Evolutionary conservation across 768 basidiomycete species (phyloP).

Genomic region (Ramaria sp.): DNA sequence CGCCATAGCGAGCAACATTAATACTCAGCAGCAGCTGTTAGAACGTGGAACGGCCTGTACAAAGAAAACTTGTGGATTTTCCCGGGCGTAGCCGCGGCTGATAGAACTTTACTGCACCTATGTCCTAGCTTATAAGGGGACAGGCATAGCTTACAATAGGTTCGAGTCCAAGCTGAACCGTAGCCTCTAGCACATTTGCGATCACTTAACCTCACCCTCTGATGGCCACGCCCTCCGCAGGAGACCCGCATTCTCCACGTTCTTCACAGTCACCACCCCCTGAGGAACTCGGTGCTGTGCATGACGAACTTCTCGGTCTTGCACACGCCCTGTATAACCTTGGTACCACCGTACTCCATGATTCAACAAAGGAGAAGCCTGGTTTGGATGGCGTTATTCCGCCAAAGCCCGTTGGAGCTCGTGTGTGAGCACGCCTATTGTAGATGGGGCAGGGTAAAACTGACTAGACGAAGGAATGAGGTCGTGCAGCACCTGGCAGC

Average conservation of each 20-base stretch:
- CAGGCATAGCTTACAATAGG: too few relatives aligned
- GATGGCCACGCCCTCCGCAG: not conserved
- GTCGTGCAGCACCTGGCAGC: conserved; percentile 56
- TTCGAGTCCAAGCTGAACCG: too few relatives aligned
- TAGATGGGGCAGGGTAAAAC: not conserved
- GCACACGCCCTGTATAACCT: conserved; percentile 72
- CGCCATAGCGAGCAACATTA: too few relatives aligned
- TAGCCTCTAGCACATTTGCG: too few relatives aligned
- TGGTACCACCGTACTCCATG: conserved; percentile 74
- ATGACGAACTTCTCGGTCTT: conserved; percentile 54
- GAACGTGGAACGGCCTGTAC: too few relatives aligned
- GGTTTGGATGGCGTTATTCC: conserved; percentile 21
- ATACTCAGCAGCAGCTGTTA: too few relatives aligned
- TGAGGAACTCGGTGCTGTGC: conserved; percentile 6
- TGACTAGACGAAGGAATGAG: conserved; percentile 44
- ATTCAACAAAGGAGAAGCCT: conserved; percentile 63
- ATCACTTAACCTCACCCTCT: not conserved
- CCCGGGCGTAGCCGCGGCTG: too few relatives aligned
- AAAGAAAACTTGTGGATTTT: too few relatives aligned
- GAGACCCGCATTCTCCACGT: conserved; percentile 7
- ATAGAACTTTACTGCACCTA: too few relatives aligned
- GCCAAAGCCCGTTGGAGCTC: conserved; percentile 65
- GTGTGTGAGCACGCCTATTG: conserved; percentile 41
- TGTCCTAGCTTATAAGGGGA: too few relatives aligned
- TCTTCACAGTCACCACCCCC: conserved; percentile 8